phyloP scores from a whole-genome alignment of 495 filamentous ascomycete genomes.

The Talaromyces trachyspermus region DNA sequence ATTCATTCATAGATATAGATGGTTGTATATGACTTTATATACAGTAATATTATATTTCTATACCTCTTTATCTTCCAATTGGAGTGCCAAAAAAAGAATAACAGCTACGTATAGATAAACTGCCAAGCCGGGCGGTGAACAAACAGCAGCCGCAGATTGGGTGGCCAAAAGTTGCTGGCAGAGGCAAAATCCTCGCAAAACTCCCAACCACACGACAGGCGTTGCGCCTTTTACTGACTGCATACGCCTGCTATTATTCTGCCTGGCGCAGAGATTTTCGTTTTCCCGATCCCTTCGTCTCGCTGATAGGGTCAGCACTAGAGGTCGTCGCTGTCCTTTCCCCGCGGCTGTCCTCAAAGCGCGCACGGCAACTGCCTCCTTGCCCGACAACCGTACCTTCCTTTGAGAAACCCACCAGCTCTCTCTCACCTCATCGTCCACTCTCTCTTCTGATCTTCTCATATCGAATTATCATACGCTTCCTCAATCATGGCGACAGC shows the following conservation, averaged over 20 bases:
- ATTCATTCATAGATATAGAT: constrained; percentile 3
- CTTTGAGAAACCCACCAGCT: too few species aligned
- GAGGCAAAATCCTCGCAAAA: neutral
- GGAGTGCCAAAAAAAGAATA: neutral
- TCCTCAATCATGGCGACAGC: constrained; percentile 33
- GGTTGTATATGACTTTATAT: neutral
- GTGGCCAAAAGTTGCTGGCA: constrained; percentile 8
- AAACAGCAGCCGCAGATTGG: constrained; percentile 4
- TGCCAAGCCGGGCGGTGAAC: neutral
- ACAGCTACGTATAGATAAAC: neutral
- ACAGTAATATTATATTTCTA: neutral
- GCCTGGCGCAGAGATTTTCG: constrained; percentile 37
- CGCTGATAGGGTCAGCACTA: neutral
- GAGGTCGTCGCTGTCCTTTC: too few species aligned
- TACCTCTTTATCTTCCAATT: neutral
- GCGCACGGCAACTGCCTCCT: constrained; percentile 11
- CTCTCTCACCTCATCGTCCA: neutral
- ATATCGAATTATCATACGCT: too few species aligned
- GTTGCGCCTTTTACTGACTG: constrained; percentile 2
- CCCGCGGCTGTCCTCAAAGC: too few species aligned
- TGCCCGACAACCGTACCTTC: too few species aligned
- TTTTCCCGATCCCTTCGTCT: constrained; percentile 1
- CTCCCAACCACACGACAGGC: constrained; percentile 3
- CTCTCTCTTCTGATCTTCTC: constrained; percentile 5
- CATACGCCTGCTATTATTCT: constrained; percentile 13